These are phyloP conservation scores for Fusarium graminum DNA, from an alignment of 2,329 filamentous ascomycete genomes.

Conservation along the genomic window DNA sequence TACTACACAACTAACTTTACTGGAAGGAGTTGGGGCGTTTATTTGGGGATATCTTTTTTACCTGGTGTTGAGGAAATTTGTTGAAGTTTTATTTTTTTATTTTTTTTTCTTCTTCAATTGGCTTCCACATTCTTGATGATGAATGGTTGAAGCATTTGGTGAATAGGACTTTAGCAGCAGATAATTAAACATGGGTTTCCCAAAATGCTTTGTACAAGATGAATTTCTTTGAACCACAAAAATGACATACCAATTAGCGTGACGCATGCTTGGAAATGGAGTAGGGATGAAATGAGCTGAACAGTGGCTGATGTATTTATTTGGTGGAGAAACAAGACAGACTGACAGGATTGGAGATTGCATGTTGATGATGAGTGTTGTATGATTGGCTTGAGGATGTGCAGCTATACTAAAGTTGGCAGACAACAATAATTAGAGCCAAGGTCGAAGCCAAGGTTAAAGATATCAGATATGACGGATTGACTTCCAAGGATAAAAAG, in stretches of 20 bases:
- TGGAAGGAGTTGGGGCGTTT: conserved; percentile 28
- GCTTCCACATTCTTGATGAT: conserved; percentile 18
- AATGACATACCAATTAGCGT: not conserved
- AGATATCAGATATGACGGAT: conserved; percentile 1
- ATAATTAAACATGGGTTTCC: conserved; percentile 19
- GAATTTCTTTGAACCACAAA: not conserved
- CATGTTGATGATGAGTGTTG: not conserved
- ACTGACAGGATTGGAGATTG: conserved; percentile 1
- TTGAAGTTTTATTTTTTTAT: conserved; percentile 3
- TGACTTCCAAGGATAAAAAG: not conserved
- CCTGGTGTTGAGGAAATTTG: conserved; percentile 17
- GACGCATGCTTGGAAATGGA: not conserved
- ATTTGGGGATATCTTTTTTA: conserved; percentile 4
- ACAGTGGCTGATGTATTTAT: not conserved
- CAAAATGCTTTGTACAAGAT: conserved; percentile 10
- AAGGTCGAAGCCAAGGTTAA: not conserved
- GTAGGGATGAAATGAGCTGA: not conserved
- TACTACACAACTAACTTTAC: conserved; percentile 26
- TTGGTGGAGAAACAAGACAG: conserved; percentile 9
- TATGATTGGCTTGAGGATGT: conserved; percentile 1
- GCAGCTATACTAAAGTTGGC: not conserved
- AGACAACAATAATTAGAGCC: not conserved
- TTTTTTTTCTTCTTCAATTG: conserved; percentile 10
- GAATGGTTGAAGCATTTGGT: conserved; percentile 18
- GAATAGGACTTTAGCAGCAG: conserved; percentile 16